phyloP scores from a whole-genome alignment of 139 green algal species.

The Auxenochlorella protothecoides region DNA sequence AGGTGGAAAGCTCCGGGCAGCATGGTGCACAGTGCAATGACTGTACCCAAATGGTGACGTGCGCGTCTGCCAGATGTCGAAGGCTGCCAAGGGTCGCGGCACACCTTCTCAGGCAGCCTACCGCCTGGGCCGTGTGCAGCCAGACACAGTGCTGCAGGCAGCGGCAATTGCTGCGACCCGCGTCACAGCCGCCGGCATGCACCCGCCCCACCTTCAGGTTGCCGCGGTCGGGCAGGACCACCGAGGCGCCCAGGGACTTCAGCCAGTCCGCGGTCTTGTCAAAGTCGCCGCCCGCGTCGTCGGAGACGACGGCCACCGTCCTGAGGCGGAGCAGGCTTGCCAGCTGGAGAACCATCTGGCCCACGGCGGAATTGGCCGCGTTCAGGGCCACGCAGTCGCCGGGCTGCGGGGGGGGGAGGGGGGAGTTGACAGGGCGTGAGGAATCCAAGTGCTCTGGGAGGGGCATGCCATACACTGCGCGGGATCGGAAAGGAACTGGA shows the following conservation, averaged over 20 bases:
- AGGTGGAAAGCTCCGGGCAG: background rate
- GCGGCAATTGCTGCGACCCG: too few species aligned
- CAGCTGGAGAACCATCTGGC: slow-evolving; percentile 74
- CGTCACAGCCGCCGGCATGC: too few species aligned
- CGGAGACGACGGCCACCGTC: slow-evolving; percentile 32
- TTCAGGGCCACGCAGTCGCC: slow-evolving; percentile 85
- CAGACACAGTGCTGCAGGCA: background rate
- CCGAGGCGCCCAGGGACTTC: slow-evolving; percentile 49
- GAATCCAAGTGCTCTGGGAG: too few species aligned
- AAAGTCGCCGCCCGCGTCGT: slow-evolving; percentile 5
- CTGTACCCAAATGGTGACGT: too few species aligned
- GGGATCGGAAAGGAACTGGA: too few species aligned
- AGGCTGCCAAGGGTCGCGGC: too few species aligned
- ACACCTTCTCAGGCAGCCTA: too few species aligned
- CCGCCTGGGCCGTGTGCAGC: background rate
- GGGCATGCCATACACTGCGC: too few species aligned
- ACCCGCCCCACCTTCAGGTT: slow-evolving; percentile 35
- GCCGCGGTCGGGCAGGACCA: slow-evolving; percentile 56
- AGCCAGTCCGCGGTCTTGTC: slow-evolving; percentile 32
- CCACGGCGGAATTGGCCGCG: slow-evolving; percentile 67
- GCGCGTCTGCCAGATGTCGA: too few species aligned
- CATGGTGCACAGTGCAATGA: too few species aligned
- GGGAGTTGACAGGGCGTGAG: background rate
- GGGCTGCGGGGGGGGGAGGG: slow-evolving; percentile 32
- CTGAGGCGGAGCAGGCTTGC: slow-evolving; percentile 64